Percentiles rank a stretch among this genome's conserved stretches.
These are phyloP conservation scores for Solanum lignicaule DNA, from an alignment of 257 asterid species.

Conservation along the genomic window DNA sequence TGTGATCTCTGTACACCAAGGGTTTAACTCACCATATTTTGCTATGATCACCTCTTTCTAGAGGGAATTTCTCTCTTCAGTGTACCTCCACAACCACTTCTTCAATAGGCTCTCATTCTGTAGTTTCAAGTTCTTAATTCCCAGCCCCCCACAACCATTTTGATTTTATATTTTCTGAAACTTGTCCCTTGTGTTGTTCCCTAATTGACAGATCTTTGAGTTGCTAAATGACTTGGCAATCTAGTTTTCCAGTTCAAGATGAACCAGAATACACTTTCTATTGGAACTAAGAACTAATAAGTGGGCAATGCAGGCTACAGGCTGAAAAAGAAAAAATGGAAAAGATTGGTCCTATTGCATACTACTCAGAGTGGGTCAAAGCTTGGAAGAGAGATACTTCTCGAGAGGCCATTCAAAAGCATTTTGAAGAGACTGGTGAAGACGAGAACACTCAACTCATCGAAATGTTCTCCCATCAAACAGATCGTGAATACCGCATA, in stretches of 20 bases:
- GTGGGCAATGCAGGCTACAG: constrained; percentile 46
- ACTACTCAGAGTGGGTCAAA: constrained; percentile 86
- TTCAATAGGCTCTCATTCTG: too few species aligned
- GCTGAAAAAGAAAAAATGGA: constrained; percentile 63
- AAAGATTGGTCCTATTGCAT: constrained; percentile 65
- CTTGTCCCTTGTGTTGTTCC: background rate
- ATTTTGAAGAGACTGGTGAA: constrained; percentile 96
- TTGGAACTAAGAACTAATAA: constrained; percentile 10
- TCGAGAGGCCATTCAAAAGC: constrained; percentile 74
- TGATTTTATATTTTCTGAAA: background rate
- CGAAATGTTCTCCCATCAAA: constrained; percentile 77
- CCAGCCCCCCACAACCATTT: too few species aligned
- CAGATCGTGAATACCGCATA: constrained; percentile 82
- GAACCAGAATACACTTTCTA: background rate
- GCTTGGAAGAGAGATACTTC: constrained; percentile 88
- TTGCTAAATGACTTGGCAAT: background rate
- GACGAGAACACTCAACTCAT: constrained; percentile 77
- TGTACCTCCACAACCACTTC: too few species aligned
- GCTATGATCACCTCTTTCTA: too few species aligned
- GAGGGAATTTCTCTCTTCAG: too few species aligned
- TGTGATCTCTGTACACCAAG: too few species aligned
- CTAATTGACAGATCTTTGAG: background rate
- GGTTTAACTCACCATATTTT: too few species aligned
- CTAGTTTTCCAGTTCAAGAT: background rate
- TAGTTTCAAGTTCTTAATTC: too few species aligned